These are phyloP conservation scores for Fusarium lyarnte DNA, from an alignment of 2,329 filamentous ascomycete genomes.

Conservation along the genomic window DNA sequence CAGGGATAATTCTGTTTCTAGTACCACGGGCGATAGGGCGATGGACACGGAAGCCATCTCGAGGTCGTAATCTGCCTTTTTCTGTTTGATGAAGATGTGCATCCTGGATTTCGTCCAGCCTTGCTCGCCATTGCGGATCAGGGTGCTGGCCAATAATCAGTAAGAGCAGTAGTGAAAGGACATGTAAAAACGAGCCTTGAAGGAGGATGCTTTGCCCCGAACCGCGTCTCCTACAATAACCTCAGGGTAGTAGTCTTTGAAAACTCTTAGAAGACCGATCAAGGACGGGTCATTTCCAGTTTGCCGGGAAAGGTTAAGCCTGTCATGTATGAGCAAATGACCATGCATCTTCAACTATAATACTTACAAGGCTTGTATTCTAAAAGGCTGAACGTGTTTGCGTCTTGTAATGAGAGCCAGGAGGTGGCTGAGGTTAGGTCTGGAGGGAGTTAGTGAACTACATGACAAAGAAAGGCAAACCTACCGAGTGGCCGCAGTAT, in stretches of 20 bases:
- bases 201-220: slow-evolving; percentile 67
- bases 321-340: slow-evolving; percentile 41
- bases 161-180: neutral
- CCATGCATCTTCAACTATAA: neutral
- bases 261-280: slow-evolving; percentile 79
- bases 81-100: slow-evolving; percentile 60
- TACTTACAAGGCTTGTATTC: slow-evolving; percentile 78
- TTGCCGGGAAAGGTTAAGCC: slow-evolving; percentile 66
- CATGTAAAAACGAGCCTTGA: slow-evolving; percentile 57
- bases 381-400: slow-evolving; percentile 84
- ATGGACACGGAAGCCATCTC: slow-evolving; percentile 70
- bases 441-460: slow-evolving; percentile 43
- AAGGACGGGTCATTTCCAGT: slow-evolving; percentile 78
- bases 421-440: slow-evolving; percentile 76
- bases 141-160: slow-evolving; percentile 64
- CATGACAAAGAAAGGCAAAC: neutral
- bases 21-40: slow-evolving; percentile 51
- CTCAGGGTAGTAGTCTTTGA: slow-evolving; percentile 91
- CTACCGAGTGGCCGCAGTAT: slow-evolving; percentile 79
- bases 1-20: slow-evolving; percentile 63
- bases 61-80: slow-evolving; percentile 48
- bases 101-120: slow-evolving; percentile 73
- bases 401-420: slow-evolving; percentile 81
- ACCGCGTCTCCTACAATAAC: slow-evolving; percentile 80
- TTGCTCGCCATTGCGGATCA: slow-evolving; percentile 77